Evolutionary conservation across 140 eudicot species (phyloP), one percentile per base, ranked within the genome.

Genomic region (Oenanthe javanica): DNA sequence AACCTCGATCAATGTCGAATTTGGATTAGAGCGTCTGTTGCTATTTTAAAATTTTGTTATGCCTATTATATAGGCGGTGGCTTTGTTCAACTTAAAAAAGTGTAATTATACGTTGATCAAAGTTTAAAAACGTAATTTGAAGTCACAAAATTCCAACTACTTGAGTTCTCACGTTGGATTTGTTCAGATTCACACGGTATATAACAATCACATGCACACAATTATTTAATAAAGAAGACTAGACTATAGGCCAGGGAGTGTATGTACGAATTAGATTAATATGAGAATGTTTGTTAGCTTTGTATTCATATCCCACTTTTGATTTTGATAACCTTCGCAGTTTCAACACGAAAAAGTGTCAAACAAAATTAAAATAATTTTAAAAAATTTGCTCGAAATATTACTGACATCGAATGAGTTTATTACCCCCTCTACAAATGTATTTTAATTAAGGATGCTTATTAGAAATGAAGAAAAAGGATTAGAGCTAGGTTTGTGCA

Each of bases 1-100:
- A 71, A 69, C 82, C 75, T 76, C 12, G 78, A 78, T 77, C 63
- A 64, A 83, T 78, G 84, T 78, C 81, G 66, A 75, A 76, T 81
- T 52, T 43, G 78, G 55, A 50, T 43, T 51, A 40, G n/a, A 69
- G 46, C 47, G 45, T 76, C 72, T 11, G 27, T 38, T 77, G n/a
- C 10, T 40, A 57, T 54, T 55, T 36, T 38, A 27, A 74, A 81
- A 31, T 40, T 15, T n/a, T 23, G 27, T 2, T 61, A 2, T 2
- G 23, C 70, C n/a, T n/a, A n/a, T n/a, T 61, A 12, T 61, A 9
- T 8, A 61, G 70, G 0, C 70, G 70, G 70, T 61, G 70, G 38
- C 70, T 61, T 61, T 61, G 38, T 61, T 61, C 38, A 61, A n/a
- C 67, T 61, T 23, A 9, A 38, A 61, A 61, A 38, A 61, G 70